phyloP scores from a whole-genome alignment of 805 yeast species.

The Candida odintsovae region DNA sequence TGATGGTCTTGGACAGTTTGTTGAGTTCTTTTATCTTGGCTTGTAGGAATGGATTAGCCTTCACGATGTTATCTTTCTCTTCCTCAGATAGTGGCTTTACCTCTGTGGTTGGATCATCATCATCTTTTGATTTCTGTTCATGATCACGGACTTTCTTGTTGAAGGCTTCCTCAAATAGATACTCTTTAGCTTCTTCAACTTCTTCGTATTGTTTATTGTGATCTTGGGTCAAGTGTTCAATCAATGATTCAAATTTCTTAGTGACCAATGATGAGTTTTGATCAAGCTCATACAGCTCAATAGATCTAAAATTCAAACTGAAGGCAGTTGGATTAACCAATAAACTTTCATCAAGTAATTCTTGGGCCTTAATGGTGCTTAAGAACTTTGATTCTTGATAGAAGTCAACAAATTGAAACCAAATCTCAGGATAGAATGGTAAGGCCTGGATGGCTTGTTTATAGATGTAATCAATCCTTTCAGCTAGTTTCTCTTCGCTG shows the following conservation, averaged over 20 bases:
- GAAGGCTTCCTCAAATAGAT: conserved; percentile 6
- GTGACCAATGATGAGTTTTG: conserved; percentile 45
- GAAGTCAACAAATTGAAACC: conserved; percentile 58
- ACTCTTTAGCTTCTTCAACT: conserved; percentile 15
- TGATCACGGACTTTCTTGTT: not conserved
- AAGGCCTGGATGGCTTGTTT: conserved; percentile 59
- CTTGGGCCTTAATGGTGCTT: conserved; percentile 25
- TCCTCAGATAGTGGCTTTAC: conserved; percentile 15
- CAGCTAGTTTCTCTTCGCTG: conserved; percentile 40
- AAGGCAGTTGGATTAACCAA: conserved; percentile 65
- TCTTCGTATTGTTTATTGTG: conserved; percentile 25
- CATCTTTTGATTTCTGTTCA: conserved; percentile 2
- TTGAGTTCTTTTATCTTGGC: conserved; percentile 11
- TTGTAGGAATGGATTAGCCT: conserved; percentile 13
- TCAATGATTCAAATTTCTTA: conserved; percentile 43
- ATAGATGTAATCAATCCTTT: conserved; percentile 66
- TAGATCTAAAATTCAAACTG: conserved; percentile 56
- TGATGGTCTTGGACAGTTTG: conserved; percentile 37
- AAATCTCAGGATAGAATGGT: conserved; percentile 64
- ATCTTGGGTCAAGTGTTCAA: conserved; percentile 37
- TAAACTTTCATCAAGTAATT: conserved; percentile 49
- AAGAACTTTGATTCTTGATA: conserved; percentile 16
- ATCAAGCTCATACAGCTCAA: conserved; percentile 64
- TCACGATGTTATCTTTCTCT: conserved; percentile 8
- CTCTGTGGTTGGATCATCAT: conserved; percentile 7